Evolutionary conservation across 179 eudicot species (phyloP), one percentile per base, ranked within the genome.

Genomic region (Gypsophila paniculata): DNA sequence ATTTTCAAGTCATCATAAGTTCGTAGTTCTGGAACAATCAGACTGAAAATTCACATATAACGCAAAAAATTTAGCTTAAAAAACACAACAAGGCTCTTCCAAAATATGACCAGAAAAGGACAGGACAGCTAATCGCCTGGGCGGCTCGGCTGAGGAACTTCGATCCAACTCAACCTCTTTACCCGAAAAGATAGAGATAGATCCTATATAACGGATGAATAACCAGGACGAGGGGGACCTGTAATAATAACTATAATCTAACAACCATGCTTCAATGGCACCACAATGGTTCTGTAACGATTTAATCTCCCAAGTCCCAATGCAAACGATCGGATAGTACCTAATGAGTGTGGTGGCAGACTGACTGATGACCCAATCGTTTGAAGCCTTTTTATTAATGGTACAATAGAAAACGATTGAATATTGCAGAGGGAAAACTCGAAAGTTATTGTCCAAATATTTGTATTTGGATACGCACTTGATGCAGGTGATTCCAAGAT

Each of bases 211-310:
- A 61, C 18, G 34, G 60, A 18, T 26, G 34, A 52, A 38, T 58
- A 17, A 23, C 29, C 53, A 6, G 46, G n/a, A 68, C 4, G 36
- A 10, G 42, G 34, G 46, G 38, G 19, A 26, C 69, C 49, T 36
- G 61, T 7, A 39, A 5, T 19, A 57, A 38, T 21, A 21, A 65
- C 52, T 17, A 49, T 59, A 46, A 42, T 26, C 48, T 7, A 65
- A 58, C 32, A 25, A 38, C 49, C 57, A 36, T n/a, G 42, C 64
- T 70, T 65, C 67, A 71, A 64, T 17, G 49, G 52, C 66, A 44
- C 49, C 75, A 53, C 14, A 25, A 55, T 14, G 11, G 39, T 32
- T 52, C 21, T 8, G 46, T 6, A 36, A 67, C 65, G 18, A 61
- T 59, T 57, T 14, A 3, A 61, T 14, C 7, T 17, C 66, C 10